Base-by-base conservation (phyloP, 2,329 filamentous ascomycete genomes). In the Cordyceps cateniannulata region DNA sequence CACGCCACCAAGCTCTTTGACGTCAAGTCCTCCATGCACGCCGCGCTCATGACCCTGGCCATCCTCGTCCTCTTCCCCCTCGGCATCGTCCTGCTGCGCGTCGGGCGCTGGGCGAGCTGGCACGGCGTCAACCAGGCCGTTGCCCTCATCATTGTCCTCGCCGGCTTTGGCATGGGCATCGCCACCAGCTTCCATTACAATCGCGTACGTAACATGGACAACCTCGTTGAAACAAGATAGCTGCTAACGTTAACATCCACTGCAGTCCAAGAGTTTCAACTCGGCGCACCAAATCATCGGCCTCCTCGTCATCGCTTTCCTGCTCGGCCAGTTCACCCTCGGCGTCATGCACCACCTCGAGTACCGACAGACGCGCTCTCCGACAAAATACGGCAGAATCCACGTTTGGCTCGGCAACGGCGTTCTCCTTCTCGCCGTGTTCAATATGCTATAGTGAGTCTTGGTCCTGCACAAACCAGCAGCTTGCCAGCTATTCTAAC, bases 241-340 rank as follows among this genome's bases (percentile, higher is more conserved):
- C 18, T 56, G 20, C 62, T 69, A 40, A 67, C 63, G 27, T 20
- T 22, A 25, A 45, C 58, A 25, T 42, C 54, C 12, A 25, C 47
- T 24, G 9, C 42, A 85, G 80, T 82, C 82, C 20, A 81, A 78
- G 54, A 71, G 72, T 10, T 83, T 84, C 70, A 77, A 76, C 49
- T 77, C 77, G 1, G 71, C 76, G 9, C 85, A 87, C 66, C 84
- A 87, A 66, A 75, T 87, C 54, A 72, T 88, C 61, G 85, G 85
- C 9, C 75, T 84, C 61, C 68, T 86, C 18, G 72, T 85, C 44
- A 73, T 83, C 50, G 71, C 77, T 48, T 76, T 81, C 54, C 70
- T 85, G 56, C 69, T 87, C 18, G 72, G 68, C 5, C 83, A 86
- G 65, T 79, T 84, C 62, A 69, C 73, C 1, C 69, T 87, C 16